Percentiles rank a stretch among this genome's conserved stretches.
These are phyloP conservation scores for Sphaerostilbella broomeana DNA, from an alignment of 2,329 filamentous ascomycete species.

Conservation along the genomic window DNA sequence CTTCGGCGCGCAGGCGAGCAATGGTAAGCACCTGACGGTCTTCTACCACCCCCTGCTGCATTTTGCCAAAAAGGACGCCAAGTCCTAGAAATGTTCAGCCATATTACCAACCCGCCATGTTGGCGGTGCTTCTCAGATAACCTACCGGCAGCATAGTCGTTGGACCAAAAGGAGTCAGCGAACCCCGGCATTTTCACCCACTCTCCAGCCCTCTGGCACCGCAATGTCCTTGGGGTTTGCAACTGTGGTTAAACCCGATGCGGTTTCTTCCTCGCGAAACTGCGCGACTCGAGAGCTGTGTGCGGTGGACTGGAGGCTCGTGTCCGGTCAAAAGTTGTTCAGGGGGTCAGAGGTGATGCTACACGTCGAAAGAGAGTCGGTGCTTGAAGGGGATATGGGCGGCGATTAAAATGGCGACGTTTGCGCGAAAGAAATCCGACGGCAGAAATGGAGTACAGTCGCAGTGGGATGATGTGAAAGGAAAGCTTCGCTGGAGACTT, in stretches of 20 bases:
- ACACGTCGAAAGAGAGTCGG: not conserved
- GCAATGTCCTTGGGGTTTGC: not conserved
- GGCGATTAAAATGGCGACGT: constrained; percentile 4
- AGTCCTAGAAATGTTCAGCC: constrained; percentile 55
- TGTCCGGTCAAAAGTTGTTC: not conserved
- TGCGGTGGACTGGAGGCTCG: too few relatives aligned
- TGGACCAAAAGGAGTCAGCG: constrained; percentile 95
- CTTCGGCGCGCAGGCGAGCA: constrained; percentile 89
- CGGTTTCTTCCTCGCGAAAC: constrained; percentile 1
- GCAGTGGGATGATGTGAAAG: not conserved
- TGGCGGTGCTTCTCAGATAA: too few relatives aligned
- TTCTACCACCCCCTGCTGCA: constrained; percentile 92
- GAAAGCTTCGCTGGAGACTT: constrained; percentile 12
- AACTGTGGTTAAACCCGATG: constrained; percentile 1
- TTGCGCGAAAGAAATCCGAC: not conserved
- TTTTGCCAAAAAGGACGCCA: constrained; percentile 89
- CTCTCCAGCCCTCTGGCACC: not conserved
- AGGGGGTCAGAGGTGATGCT: not conserved
- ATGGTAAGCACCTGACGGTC: constrained; percentile 91
- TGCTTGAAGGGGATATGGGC: not conserved
- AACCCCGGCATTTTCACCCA: constrained; percentile 69
- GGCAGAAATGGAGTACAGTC: not conserved
- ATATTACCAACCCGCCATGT: too few relatives aligned
- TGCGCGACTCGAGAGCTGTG: too few relatives aligned
- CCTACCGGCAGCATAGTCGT: constrained; percentile 89